Conservation (phyloP, 495 filamentous ascomycete species). For the Aspergillus avenaceus region DNA sequence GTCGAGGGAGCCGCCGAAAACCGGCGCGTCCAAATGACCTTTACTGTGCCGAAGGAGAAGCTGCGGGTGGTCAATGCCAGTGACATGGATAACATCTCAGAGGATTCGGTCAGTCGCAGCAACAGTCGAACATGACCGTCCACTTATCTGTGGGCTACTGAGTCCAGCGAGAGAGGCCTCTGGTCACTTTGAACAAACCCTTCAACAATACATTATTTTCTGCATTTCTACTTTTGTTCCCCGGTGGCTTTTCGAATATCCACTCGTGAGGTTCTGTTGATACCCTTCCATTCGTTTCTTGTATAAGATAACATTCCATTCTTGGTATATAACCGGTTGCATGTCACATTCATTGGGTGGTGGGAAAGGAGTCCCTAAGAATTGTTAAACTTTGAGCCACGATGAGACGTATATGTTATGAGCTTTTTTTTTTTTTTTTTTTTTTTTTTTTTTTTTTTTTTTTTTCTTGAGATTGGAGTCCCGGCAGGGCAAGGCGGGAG, state of each 20-base stretch:
- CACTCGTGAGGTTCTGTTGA: constrained; percentile 1
- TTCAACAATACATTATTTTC: neutral
- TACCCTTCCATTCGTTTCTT: constrained; percentile 5
- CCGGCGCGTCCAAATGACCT: constrained; percentile 86
- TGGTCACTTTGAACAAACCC: too few relatives aligned
- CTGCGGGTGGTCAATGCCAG: constrained; percentile 78
- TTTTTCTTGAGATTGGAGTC: neutral
- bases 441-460: neutral
- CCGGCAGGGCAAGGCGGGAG: too few relatives aligned
- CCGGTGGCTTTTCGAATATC: neutral
- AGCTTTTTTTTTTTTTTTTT: neutral
- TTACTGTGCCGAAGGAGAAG: constrained; percentile 81
- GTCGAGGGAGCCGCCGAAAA: constrained; percentile 77
- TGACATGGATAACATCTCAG: constrained; percentile 33
- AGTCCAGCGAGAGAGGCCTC: too few relatives aligned
- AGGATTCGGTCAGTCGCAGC: constrained; percentile 23
- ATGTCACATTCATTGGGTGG: neutral
- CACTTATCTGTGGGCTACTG: too few relatives aligned
- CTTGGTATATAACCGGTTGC: constrained; percentile 2
- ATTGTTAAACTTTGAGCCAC: too few relatives aligned
- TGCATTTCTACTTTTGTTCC: neutral
- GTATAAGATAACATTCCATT: constrained; percentile 7
- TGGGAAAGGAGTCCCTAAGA: too few relatives aligned
- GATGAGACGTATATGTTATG: neutral
- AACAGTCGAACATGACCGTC: constrained; percentile 10